A percentile compares a stretch with the other conserved stretches of the same genome.
These are phyloP conservation scores for Rhodomyrtus tomentosa DNA, from an alignment of 345 rosid genomes.

Conservation along the genomic window DNA sequence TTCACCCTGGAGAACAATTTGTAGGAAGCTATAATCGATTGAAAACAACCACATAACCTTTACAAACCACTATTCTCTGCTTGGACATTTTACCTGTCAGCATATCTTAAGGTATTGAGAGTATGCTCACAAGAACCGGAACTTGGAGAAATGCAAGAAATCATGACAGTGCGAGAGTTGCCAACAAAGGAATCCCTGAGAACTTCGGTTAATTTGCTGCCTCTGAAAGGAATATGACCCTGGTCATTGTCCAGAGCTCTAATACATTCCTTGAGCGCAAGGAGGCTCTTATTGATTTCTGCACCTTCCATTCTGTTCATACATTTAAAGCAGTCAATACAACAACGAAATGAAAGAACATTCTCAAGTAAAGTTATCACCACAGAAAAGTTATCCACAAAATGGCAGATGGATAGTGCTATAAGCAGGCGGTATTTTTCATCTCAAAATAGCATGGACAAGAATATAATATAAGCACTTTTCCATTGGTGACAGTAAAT, in stretches of 20 bases:
- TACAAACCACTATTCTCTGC: neutral
- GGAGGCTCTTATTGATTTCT: conserved; percentile 95
- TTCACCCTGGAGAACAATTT: conserved; percentile 52
- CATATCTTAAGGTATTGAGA: conserved; percentile 94
- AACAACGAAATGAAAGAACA: neutral
- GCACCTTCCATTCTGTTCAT: conserved; percentile 96
- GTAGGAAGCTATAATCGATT: neutral
- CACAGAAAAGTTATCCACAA: neutral
- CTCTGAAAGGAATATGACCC: conserved; percentile 98
- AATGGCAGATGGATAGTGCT: neutral
- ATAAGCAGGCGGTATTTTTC: neutral
- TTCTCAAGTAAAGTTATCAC: neutral
- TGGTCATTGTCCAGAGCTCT: conserved; percentile 99
- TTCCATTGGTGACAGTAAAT: neutral
- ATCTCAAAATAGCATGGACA: neutral
- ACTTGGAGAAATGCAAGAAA: conserved; percentile 96
- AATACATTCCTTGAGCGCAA: conserved; percentile 94
- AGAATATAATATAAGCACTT: neutral
- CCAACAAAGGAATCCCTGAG: conserved; percentile 97
- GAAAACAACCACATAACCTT: neutral
- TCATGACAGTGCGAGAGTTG: conserved; percentile 96
- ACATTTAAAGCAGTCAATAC: neutral
- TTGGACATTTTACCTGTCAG: conserved; percentile 61
- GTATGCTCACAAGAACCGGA: conserved; percentile 99
- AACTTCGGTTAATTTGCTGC: conserved; percentile 95